Percentiles rank a stretch among this genome's conserved stretches.
Evolutionary conservation across 208 protist genomes (phyloP).

Genomic region (Trypanosoma melophagium): DNA sequence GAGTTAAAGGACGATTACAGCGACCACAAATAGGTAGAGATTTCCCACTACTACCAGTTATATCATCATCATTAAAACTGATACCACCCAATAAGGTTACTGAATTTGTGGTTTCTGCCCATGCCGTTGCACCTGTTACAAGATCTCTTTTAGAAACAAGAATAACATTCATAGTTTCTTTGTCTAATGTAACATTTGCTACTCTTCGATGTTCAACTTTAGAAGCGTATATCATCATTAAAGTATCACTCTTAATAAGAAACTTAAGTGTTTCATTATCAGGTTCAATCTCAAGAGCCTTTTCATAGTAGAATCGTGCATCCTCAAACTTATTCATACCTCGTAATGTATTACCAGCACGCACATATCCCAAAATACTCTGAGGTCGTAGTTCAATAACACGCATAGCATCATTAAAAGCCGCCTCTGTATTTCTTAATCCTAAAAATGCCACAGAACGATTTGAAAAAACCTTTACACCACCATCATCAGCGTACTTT

Average conservation of each 20-base stretch:
- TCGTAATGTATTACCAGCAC: slow-evolving; percentile 73
- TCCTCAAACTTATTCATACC: slow-evolving; percentile 65
- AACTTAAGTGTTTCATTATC: slow-evolving; percentile 44
- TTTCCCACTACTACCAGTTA: neutral
- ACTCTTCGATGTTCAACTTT: slow-evolving; percentile 10
- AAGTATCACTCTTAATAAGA: slow-evolving; percentile 54
- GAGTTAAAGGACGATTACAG: slow-evolving; percentile 52
- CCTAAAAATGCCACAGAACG: slow-evolving; percentile 68
- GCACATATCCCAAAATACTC: slow-evolving; percentile 71
- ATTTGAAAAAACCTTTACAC: slow-evolving; percentile 62
- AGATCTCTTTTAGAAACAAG: slow-evolving; percentile 19
- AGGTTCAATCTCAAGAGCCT: slow-evolving; percentile 47
- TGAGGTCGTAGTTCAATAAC: slow-evolving; percentile 58
- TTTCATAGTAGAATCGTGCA: slow-evolving; percentile 64
- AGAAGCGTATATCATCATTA: slow-evolving; percentile 65
- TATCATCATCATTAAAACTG: neutral
- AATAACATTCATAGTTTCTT: slow-evolving; percentile 16
- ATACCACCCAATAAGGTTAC: slow-evolving; percentile 8
- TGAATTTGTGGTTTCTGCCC: slow-evolving; percentile 18
- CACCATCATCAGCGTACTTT: slow-evolving; percentile 55
- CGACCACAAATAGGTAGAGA: slow-evolving; percentile 41
- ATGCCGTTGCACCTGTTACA: slow-evolving; percentile 11
- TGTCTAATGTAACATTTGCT: slow-evolving; percentile 19
- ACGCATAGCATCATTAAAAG: slow-evolving; percentile 54
- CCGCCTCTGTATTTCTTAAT: slow-evolving; percentile 44